Evolutionary conservation across 2,329 filamentous ascomycete species (phyloP), one percentile per base, ranked within the genome.

Genomic region (Bimuria novae-zelandiae): DNA sequence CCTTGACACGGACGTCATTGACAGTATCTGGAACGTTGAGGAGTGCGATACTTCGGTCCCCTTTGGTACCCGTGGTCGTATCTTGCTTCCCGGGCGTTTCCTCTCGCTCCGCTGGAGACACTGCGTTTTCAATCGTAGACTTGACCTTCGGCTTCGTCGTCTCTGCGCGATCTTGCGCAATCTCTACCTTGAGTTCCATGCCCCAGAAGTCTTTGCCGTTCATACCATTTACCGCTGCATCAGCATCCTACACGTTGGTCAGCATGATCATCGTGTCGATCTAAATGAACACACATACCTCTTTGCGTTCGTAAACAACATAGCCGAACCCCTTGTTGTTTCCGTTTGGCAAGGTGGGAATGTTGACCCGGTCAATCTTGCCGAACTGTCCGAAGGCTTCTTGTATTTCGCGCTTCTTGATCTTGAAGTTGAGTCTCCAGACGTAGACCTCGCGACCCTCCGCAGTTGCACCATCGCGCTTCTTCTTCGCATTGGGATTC

Each of bases 11-110:
- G 1, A 89, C 85, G 65, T 96, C 90, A 60, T 95, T 97, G 65
- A 97, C 85, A 0, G 92, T 97, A 67, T 97, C 94, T 0, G 94
- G 91, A 1, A 99, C 79, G 57, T 92, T 89, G 75, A 97, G 84
- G 23, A 99, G 78, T 8, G 88, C 88, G 44, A 97, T 81, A 0
- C 90, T 94, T 47, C 91, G 86, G 44, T 86, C 84, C 29, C 56
- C 54, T 19, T 70, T 69, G 1, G 67, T 59, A 1, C 61, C 64
- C 11, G 60, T 55, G n/a, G 60, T 57, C 35, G 46, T 45, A 17
- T 41, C 64, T 57, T 7, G 35, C 46, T 48, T 60, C 40, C 51
- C 55, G 14, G 64, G 55, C 22, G 55, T 63, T 3, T 52, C 46
- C 23, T 68, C 61, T 19, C 84, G 87, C 3, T 50, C 40, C 12